Evolutionary conservation across 176 grass and related monocot species (phyloP).

Genomic region (Bothriochloa decipiens): DNA sequence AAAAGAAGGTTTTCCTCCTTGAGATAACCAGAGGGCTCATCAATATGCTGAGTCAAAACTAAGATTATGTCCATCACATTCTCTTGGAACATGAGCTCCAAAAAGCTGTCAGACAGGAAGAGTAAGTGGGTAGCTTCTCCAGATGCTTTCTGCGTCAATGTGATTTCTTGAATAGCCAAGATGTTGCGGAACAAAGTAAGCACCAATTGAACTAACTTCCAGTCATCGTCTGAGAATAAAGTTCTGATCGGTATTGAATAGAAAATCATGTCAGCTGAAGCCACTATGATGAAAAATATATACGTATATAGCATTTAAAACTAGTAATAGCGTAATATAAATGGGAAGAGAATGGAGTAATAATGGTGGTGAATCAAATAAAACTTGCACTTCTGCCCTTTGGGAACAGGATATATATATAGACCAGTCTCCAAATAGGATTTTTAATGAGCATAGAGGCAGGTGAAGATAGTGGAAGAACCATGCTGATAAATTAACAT

Average conservation of each 20-base stretch:
- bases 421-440: conserved; percentile 1
- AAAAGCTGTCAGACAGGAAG: conserved; percentile 70
- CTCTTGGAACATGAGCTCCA: conserved; percentile 94
- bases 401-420: conserved; percentile 1
- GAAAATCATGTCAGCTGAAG: conserved; percentile 40
- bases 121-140: conserved; percentile 76
- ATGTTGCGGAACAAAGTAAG: conserved; percentile 91
- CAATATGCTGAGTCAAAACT: conserved; percentile 86
- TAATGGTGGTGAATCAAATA: conserved; percentile 3
- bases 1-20: conserved; percentile 88
- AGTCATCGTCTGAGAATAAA: conserved; percentile 91
- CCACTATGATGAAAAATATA: conserved; percentile 27
- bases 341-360: conserved; percentile 24
- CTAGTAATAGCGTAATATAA: conserved; percentile 27
- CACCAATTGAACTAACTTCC: conserved; percentile 95
- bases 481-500: conserved; percentile 24
- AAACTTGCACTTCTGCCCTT: conserved; percentile 15
- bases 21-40: conserved; percentile 82
- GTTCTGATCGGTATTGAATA: conserved; percentile 56
- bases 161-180: conserved; percentile 90
- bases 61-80: conserved; percentile 96
- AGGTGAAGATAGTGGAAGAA: conserved; percentile 16
- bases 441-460: conserved; percentile 20
- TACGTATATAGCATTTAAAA: background rate
- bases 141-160: conserved; percentile 80